Base-by-base conservation (phyloP, 2,329 filamentous ascomycete genomes). In the Epichloe elymi region DNA sequence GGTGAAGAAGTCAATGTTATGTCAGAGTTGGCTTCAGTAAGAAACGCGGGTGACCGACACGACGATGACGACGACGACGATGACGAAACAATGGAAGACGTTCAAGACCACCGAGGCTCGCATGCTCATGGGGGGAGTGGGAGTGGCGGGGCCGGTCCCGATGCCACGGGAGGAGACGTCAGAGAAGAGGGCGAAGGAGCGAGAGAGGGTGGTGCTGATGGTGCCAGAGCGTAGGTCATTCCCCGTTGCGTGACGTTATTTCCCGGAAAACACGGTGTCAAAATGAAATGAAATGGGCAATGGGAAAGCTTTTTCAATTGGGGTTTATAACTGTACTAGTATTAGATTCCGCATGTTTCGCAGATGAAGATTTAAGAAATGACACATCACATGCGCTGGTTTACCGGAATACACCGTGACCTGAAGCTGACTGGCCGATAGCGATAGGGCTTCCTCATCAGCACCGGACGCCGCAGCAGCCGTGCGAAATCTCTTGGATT, bases 221-320 rank as follows among this genome's bases (percentile, higher is more conserved):
- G 94, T 64, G 94, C 88, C 72, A 83, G 93, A 96, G 93, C 91
- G 93, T 98, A 97, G 91, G 94, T 98, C 54, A 64, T 58, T 59
- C 61, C 50, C 63, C 59, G 58, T 63, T 62, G 57, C 60, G 54
- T 60, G 58, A 61, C 56, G 58, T 58, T 58, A 47, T 23, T 26
- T 17, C 51, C 51, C 41, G 54, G 56, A 57, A 52, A 57, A 57
- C 54, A 38, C 48, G 45, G 49, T 43, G 35, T 51, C 41, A 26
- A 42, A 51, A 54, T 11, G n/a, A 38, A 5, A 26, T 6, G 39
- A 49, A 50, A 50, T 51, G 49, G 38, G 26, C 30, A 20, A 33
- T 49, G 48, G 23, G 51, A 49, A 48, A 49, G 53, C 36, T 33
- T 46, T 53, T 49, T 49, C 44, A 51, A 40, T 46, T 15, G 38